Evolutionary conservation across 352 stramenopile genomes (phyloP).

Genomic region (Aphanomyces invadans): DNA sequence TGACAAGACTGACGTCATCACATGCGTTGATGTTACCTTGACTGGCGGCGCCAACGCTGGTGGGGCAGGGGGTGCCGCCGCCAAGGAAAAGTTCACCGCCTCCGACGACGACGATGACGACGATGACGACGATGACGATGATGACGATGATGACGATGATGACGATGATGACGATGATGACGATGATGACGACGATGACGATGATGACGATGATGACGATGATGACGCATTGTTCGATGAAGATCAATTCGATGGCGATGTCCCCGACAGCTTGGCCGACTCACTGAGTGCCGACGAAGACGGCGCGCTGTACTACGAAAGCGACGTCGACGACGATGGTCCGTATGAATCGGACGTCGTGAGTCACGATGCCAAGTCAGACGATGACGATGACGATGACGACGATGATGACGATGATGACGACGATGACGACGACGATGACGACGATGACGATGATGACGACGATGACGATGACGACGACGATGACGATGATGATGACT

Average conservation of each 20-base stretch:
- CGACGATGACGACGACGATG: constrained; percentile 9
- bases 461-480: constrained; percentile 20
- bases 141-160: neutral
- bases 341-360: neutral
- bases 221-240: neutral
- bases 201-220: neutral
- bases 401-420: constrained; percentile 26
- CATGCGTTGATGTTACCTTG: neutral
- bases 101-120: neutral
- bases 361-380: constrained; percentile 14
- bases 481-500: constrained; percentile 24
- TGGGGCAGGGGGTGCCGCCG: neutral
- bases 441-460: constrained; percentile 25
- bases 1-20: neutral
- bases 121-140: no score
- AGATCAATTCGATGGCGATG: neutral
- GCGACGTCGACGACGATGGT: neutral
- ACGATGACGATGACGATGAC: constrained; percentile 25
- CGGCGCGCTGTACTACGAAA: neutral
- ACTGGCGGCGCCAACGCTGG: neutral
- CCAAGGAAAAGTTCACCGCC: neutral
- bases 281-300: neutral
- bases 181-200: constrained; percentile 25
- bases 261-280: neutral
- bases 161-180: constrained; percentile 28